A percentile compares a stretch with the other conserved stretches of the same genome.
Conservation (phyloP, 2,329 filamentous ascomycete genomes). For the Xylariaceae sp. region DNA sequence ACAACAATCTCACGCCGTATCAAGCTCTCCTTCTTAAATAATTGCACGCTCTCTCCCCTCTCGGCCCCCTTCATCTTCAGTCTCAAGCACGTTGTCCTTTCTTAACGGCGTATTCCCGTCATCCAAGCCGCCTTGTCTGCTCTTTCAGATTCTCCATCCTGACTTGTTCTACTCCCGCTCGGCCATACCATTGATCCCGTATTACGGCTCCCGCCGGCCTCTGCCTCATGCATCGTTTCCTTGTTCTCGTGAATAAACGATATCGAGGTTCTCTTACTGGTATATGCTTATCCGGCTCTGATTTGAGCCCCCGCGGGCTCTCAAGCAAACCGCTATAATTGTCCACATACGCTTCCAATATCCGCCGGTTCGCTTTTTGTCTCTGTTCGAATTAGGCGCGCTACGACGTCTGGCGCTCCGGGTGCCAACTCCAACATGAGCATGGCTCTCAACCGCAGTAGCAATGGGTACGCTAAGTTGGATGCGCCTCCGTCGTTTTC, state of each 20-base stretch:
- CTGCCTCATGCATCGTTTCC: constrained; percentile 19
- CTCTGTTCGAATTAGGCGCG: constrained; percentile 6
- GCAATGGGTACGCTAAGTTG: constrained; percentile 12
- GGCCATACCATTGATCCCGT: constrained; percentile 2
- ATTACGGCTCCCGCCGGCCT: constrained; percentile 11
- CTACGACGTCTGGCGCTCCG: constrained; percentile 2
- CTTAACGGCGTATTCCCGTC: neutral
- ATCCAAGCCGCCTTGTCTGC: constrained; percentile 5
- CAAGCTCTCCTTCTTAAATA: constrained; percentile 14
- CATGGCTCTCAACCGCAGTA: constrained; percentile 16
- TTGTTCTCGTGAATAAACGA: constrained; percentile 13
- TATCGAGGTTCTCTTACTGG: constrained; percentile 14
- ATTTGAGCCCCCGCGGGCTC: constrained; percentile 10
- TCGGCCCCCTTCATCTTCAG: constrained; percentile 5
- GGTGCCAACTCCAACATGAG: constrained; percentile 1
- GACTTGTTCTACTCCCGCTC: constrained; percentile 3
- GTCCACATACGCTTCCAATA: neutral
- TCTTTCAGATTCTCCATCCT: neutral
- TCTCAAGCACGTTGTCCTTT: neutral
- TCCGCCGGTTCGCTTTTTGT: neutral
- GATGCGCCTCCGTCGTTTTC: neutral
- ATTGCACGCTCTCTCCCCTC: constrained; percentile 7
- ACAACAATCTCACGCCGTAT: constrained; percentile 13
- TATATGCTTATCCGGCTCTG: constrained; percentile 2
- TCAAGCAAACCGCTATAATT: neutral